Conservation (phyloP, 352 stramenopile genomes). For the Phytophthora rubi region DNA sequence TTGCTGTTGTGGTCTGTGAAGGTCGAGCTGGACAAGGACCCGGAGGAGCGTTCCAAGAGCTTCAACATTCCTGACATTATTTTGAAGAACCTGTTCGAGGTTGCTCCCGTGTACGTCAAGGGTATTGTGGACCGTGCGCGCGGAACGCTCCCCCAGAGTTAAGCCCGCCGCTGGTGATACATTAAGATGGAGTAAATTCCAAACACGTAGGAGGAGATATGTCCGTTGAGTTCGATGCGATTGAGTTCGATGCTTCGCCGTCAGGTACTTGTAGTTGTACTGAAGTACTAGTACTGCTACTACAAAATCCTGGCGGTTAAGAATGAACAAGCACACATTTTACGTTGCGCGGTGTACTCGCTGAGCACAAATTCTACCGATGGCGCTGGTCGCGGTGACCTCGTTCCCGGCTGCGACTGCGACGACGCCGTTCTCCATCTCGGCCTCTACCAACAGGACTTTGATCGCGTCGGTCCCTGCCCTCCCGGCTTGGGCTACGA, state of each 20-base stretch:
- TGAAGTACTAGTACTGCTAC: no score
- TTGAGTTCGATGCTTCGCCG: conserved; percentile 7
- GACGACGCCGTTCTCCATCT: conserved; percentile 39
- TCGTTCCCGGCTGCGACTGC: conserved; percentile 42
- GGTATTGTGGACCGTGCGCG: conserved; percentile 77
- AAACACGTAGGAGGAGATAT: conserved; percentile 20
- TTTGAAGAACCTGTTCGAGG: conserved; percentile 90
- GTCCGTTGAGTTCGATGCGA: conserved; percentile 34
- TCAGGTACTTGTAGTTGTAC: neutral
- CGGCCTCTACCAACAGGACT: conserved; percentile 27
- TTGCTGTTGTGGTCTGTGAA: conserved; percentile 86
- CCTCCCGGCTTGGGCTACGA: conserved; percentile 30
- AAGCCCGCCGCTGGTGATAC: conserved; percentile 17
- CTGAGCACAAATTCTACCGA: conserved; percentile 6
- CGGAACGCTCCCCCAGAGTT: conserved; percentile 53
- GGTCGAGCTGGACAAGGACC: conserved; percentile 80
- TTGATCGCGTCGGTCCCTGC: conserved; percentile 32
- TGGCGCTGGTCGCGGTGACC: conserved; percentile 23
- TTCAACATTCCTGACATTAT: conserved; percentile 89
- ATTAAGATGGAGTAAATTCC: conserved; percentile 23
- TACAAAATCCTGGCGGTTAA: conserved; percentile 9
- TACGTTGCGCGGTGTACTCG: neutral
- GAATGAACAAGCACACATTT: conserved; percentile 25
- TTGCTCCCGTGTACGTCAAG: conserved; percentile 87
- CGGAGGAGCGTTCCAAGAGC: conserved; percentile 72